Percentiles rank a stretch among this genome's conserved stretches.
Conservation (phyloP, 805 yeast species). For the Hyphopichia homilentoma region DNA sequence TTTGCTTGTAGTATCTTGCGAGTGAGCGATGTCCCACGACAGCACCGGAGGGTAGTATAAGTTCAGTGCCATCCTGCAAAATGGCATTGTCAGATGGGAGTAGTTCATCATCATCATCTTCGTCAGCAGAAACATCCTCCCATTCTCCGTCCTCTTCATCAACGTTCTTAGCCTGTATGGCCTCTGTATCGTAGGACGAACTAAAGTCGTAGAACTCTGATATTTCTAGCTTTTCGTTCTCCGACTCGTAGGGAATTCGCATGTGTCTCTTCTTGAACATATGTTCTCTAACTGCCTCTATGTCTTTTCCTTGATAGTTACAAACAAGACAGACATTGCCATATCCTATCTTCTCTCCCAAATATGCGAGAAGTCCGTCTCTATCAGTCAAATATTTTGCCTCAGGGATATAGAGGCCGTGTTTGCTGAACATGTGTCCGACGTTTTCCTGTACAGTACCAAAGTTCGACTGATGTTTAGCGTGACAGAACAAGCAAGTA, state of each 20-base stretch:
- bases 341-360: conserved; percentile 76
- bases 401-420: conserved; percentile 90
- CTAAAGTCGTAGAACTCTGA: conserved; percentile 83
- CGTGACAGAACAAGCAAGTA: conserved; percentile 49
- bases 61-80: conserved; percentile 34
- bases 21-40: conserved; percentile 41
- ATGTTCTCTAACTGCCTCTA: conserved; percentile 89
- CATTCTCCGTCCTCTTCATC: conserved; percentile 28
- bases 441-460: conserved; percentile 41
- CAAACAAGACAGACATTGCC: conserved; percentile 86
- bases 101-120: conserved; percentile 26
- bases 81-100: conserved; percentile 25
- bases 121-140: conserved; percentile 37
- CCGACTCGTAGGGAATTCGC: conserved; percentile 81
- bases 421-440: conserved; percentile 72
- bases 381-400: conserved; percentile 61
- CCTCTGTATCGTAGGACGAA: conserved; percentile 47
- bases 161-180: conserved; percentile 4
- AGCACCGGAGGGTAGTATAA: conserved; percentile 40
- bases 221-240: conserved; percentile 70
- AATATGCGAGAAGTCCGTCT: conserved; percentile 66
- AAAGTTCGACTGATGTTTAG: conserved; percentile 29
- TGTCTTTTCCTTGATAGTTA: conserved; percentile 73
- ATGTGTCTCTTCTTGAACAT: conserved; percentile 83
- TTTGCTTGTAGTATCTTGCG: conserved; percentile 42